Conservation (phyloP, 768 basidiomycete genomes). For the Boletus pseudo-olivaceus region DNA sequence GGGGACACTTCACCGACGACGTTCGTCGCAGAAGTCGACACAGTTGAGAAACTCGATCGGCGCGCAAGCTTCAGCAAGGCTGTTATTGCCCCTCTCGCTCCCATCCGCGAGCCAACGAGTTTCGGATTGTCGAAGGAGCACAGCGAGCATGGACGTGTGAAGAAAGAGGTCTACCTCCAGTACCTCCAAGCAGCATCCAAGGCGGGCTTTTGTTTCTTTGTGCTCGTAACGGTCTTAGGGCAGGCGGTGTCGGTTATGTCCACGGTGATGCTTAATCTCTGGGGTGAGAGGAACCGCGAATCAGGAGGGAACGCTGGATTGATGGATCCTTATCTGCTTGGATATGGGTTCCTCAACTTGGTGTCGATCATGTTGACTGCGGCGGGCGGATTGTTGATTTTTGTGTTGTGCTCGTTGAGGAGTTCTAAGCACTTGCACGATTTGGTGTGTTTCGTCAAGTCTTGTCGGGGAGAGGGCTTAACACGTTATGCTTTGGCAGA, state of each 20-base stretch:
- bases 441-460: conserved; percentile 40
- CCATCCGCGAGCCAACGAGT: conserved; percentile 37
- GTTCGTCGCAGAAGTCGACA: conserved; percentile 25
- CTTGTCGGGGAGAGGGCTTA: neutral
- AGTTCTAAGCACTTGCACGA: conserved; percentile 79
- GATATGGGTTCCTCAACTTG: conserved; percentile 69
- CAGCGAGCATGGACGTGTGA: conserved; percentile 78
- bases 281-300: conserved; percentile 76
- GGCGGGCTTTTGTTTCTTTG: conserved; percentile 63
- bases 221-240: conserved; percentile 49
- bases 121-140: conserved; percentile 64
- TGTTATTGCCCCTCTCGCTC: conserved; percentile 40
- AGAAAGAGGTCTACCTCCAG: conserved; percentile 65
- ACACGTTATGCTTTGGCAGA: conserved; percentile 39
- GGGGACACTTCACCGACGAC: conserved; percentile 20
- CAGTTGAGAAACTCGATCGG: conserved; percentile 54
- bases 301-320: conserved; percentile 57
- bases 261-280: conserved; percentile 67
- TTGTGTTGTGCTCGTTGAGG: conserved; percentile 72
- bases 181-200: conserved; percentile 82
- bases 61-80: conserved; percentile 57
- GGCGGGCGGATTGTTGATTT: conserved; percentile 60
- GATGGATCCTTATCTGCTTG: conserved; percentile 49
- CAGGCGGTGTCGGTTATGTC: conserved; percentile 61
- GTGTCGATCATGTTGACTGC: conserved; percentile 52